Conservation (phyloP, 495 filamentous ascomycete species). For the Daldinia loculata region DNA sequence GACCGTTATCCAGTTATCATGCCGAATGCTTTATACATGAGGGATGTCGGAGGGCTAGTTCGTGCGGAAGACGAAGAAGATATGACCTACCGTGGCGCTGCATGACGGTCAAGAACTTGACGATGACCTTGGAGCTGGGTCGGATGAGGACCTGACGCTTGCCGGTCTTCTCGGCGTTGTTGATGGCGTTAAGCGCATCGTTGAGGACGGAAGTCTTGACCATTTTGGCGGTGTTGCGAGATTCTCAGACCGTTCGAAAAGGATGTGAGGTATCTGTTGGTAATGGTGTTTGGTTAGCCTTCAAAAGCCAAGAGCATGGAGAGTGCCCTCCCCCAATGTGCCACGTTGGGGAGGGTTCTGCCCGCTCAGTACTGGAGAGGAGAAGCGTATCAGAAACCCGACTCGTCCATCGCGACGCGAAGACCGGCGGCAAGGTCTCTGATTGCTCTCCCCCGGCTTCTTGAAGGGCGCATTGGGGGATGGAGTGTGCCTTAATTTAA, state of each 20-base stretch:
- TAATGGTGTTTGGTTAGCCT: slow-evolving; percentile 70
- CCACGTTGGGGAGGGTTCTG: slow-evolving; percentile 79
- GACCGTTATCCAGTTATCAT: slow-evolving; percentile 99
- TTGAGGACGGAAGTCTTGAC: slow-evolving; percentile 98
- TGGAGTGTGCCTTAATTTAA: slow-evolving; percentile 47
- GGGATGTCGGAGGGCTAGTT: background rate
- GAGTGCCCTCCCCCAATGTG: slow-evolving; percentile 78
- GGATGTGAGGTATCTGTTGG: slow-evolving; percentile 77
- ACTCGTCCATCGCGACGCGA: slow-evolving; percentile 35
- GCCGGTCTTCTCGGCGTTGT: slow-evolving; percentile 99
- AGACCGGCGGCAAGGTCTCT: slow-evolving; percentile 35
- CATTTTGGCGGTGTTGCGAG: slow-evolving; percentile 78
- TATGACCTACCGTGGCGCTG: slow-evolving; percentile 92
- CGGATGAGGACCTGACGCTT: slow-evolving; percentile 98
- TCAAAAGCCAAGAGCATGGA: slow-evolving; percentile 85
- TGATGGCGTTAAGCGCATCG: slow-evolving; percentile 99
- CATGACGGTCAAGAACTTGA: slow-evolving; percentile 99
- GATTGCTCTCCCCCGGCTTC: slow-evolving; percentile 63
- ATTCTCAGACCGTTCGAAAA: slow-evolving; percentile 82
- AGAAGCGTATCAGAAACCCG: slow-evolving; percentile 71
- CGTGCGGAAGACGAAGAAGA: background rate
- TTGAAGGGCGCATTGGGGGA: slow-evolving; percentile 53
- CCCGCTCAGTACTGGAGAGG: slow-evolving; percentile 81
- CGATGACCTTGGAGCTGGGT: slow-evolving; percentile 97
- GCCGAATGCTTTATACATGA: slow-evolving; percentile 64